Evolutionary conservation across 2,329 filamentous ascomycete species (phyloP), one percentile per base, ranked within the genome.

Genomic region (Cordyceps sp.): DNA sequence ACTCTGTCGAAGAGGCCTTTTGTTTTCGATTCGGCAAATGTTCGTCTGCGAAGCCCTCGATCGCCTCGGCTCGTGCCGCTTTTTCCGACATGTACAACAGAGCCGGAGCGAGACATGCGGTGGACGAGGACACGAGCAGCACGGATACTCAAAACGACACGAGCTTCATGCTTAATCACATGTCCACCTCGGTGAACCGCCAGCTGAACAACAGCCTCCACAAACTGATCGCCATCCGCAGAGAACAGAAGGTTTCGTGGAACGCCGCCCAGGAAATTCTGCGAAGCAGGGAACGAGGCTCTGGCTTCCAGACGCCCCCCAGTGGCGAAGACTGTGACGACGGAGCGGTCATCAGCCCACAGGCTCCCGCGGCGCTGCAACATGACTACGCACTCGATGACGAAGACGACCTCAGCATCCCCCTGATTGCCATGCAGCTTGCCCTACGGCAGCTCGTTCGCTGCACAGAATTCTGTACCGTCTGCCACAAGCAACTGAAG

Each of bases 381-480:
- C 38, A 38, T 10, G 56, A 62, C 27, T 43, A 53, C 31, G 36
- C 53, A 1, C 32, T 39, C 8, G 41, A 37, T 12, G 44, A 54
- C 19, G 50, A 38, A 10, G 45, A 45, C 1, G 43, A 56, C 13
- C 42, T 58, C 22, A 74, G 68, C 29, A 53, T 73, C 23, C 65
- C 68, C 2, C 50, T 77, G 19, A 41, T 69, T 19, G 63, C 66
- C 2, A 81, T 83, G 64, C 79, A 92, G 40, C 90, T 86, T 42
- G 64, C 74, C 0, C 59, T 93, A 18, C 73, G 77, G 2, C 80
- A 85, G 44, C 73, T 93, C 37, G 68, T 80, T 7, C 75, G 73
- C 36, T 93, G 83, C 49, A 84, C 81, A 0, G 75, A 90, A 33
- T 93, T 88, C 50, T 94, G 86, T 50, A 66, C 93, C 33, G 74